Percentiles rank a stretch among this genome's conserved stretches.
Conservation (phyloP, 2,329 filamentous ascomycete genomes). For the Monilinia fructigena region DNA sequence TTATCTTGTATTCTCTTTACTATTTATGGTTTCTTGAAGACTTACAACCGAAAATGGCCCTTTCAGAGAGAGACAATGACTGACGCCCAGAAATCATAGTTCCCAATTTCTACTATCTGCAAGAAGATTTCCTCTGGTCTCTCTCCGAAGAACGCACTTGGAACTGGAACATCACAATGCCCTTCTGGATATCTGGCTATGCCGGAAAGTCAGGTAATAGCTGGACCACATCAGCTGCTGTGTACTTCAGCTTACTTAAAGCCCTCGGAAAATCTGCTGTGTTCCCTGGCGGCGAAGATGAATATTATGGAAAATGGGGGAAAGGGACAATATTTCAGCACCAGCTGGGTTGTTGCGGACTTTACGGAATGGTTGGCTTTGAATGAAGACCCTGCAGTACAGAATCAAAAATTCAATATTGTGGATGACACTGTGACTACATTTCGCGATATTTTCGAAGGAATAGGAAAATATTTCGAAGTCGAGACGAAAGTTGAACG, state of each 20-base stretch:
- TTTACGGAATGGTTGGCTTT: slow-evolving; percentile 13
- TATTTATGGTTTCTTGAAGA: too few species aligned
- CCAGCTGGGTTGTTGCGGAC: background rate
- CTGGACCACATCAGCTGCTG: slow-evolving; percentile 8
- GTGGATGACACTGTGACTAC: slow-evolving; percentile 18
- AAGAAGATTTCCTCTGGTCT: slow-evolving; percentile 16
- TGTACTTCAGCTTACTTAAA: slow-evolving; percentile 11
- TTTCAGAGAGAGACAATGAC: background rate
- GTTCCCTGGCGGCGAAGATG: slow-evolving; percentile 1
- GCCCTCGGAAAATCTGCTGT: background rate
- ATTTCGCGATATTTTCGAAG: slow-evolving; percentile 11
- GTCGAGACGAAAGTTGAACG: slow-evolving; percentile 4
- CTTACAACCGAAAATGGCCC: too few species aligned
- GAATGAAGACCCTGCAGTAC: background rate
- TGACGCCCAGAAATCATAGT: background rate
- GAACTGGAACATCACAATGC: slow-evolving; percentile 17
- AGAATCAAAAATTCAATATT: slow-evolving; percentile 19
- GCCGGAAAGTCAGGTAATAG: background rate
- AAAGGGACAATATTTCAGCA: slow-evolving; percentile 15
- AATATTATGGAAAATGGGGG: slow-evolving; percentile 1
- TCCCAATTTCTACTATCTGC: slow-evolving; percentile 13
- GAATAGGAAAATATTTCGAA: slow-evolving; percentile 10
- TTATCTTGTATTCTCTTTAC: too few species aligned
- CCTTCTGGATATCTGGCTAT: slow-evolving; percentile 21
- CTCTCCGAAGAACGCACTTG: background rate